Evolutionary conservation across 2,329 filamentous ascomycete genomes (phyloP), one percentile per base, ranked within the genome.

Genomic region (Venturia asperata): DNA sequence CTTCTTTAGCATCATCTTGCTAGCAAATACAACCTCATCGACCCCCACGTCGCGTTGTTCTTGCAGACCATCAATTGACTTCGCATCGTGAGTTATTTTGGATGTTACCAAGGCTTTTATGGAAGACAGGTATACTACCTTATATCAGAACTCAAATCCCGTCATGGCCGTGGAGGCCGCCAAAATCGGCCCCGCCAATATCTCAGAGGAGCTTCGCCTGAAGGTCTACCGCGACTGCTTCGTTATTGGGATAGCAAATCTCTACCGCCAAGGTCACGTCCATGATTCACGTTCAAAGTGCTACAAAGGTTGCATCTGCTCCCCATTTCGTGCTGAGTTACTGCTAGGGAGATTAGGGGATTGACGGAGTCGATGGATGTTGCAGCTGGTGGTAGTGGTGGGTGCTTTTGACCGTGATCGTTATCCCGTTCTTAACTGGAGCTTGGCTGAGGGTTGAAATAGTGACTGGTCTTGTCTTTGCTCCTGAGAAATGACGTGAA

Each of bases 291-390:
- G 21, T 27, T 17, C 21, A 21, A 52, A 52, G 47, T 52, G 47
- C 21, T 52, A 52, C 21, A 52, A 52, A 27, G 47, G 24, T 52
- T 52, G 47, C 21, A 27, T 52, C 47, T 52, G 47, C 21, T 21
- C 2, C 3, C 47, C 21, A 17, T 21, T 15, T 15, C 1, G 1
- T 9, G 24, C n/a, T 87, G 87, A 68, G 81, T 90, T 42, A 80
- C 84, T 6, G 79, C 85, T 67, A 83, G 84, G 2, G 88, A 91
- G 75, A 82, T 91, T 62, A 77, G 19, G 83, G 81, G 61, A 87
- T 91, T 70, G 79, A n/a, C n/a, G n/a, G n/a, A n/a, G n/a, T n/a
- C n/a, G n/a, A n/a, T n/a, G n/a, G n/a, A n/a, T n/a, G n/a, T n/a
- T n/a, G n/a, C n/a, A n/a, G n/a, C n/a, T n/a, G n/a, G n/a, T n/a